Base-by-base conservation (phyloP, 192 early-diverging fungal genomes). In the Fimicolochytrium jonesii region DNA sequence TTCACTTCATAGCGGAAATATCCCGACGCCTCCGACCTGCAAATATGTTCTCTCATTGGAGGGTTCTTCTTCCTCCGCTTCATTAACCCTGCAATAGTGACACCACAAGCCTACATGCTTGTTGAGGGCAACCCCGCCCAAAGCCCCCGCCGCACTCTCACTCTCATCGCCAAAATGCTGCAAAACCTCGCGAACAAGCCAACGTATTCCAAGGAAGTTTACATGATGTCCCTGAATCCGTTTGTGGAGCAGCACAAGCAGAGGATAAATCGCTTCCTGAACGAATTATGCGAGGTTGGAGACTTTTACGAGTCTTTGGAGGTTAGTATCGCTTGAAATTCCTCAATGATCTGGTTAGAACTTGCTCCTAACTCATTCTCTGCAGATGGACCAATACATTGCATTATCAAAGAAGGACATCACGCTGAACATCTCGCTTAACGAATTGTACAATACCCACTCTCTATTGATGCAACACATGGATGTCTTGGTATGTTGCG, bases 21-120 rank as follows among this genome's bases (percentile, higher is more conserved):
- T 77, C 93, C 94, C 0, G 85, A 96, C 47, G 89, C 90, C 13
- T 84, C 90, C 7, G 92, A 95, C 53, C 82, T 85, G 48, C 87
- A 89, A 10, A 89, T 94, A 28, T 92, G 93, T 68, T 95, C 95
- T 46, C 75, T 96, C 30, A 95, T 98, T 72, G 95, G 95, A 33
- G 94, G 93, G 6, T 96, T 98, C 71, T 98, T 98, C 63, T 92
- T 98, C 59, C 74, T 98, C 63, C 88, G 95, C 32, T 98, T 93
- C 70, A 82, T 98, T 61, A 98, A 98, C 68, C 95, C 95, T n/a
- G 93, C 95, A 0, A 92, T 98, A 61, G 93, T 98, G 44, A 93
- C 94, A 1, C 93, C 95, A 3, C 86, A 95, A 64, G 88, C 89
- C n/a, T 92, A 93, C 77, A 93, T 94, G 91, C 72, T 95, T 30